These are phyloP conservation scores for Amphicarpaea edgeworthii DNA, from an alignment of 306 rosid species.

Conservation along the genomic window DNA sequence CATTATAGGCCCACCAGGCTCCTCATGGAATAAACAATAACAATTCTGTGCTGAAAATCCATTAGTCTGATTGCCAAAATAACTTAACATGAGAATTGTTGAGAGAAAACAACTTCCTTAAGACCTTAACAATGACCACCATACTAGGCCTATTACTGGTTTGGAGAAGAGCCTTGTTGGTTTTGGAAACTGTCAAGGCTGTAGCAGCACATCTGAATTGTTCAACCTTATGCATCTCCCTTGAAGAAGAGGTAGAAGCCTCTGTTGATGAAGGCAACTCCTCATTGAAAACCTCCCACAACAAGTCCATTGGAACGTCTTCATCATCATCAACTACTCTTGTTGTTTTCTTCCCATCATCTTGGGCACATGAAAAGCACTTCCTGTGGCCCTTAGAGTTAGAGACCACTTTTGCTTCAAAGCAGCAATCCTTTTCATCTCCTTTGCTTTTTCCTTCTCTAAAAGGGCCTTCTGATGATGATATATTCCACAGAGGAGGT, in stretches of 20 bases:
- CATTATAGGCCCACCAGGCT: not conserved
- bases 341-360: not conserved
- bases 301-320: conserved; percentile 62
- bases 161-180: conserved; percentile 40
- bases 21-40: not conserved
- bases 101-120: conserved; percentile 58
- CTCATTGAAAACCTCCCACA: conserved; percentile 73
- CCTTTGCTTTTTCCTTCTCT: conserved; percentile 22
- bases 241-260: conserved; percentile 37
- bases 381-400: conserved; percentile 34
- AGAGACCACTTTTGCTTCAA: not conserved
- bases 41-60: conserved; percentile 2
- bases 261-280: conserved; percentile 43
- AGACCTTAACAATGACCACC: conserved; percentile 55
- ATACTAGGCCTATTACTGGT: conserved; percentile 49
- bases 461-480: conserved; percentile 48
- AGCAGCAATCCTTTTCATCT: conserved; percentile 34
- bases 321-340: conserved; percentile 48
- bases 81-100: conserved; percentile 36
- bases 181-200: conserved; percentile 38
- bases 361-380: conserved; percentile 46
- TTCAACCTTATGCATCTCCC: conserved; percentile 34
- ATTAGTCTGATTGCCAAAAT: conserved; percentile 18
- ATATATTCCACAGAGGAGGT: conserved; percentile 57
- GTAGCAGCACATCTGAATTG: conserved; percentile 36